A percentile compares a stretch with the other conserved stretches of the same genome.
phyloP scores from a whole-genome alignment of 2,329 filamentous ascomycete genomes.

The Gaeumannomyces tritici region DNA sequence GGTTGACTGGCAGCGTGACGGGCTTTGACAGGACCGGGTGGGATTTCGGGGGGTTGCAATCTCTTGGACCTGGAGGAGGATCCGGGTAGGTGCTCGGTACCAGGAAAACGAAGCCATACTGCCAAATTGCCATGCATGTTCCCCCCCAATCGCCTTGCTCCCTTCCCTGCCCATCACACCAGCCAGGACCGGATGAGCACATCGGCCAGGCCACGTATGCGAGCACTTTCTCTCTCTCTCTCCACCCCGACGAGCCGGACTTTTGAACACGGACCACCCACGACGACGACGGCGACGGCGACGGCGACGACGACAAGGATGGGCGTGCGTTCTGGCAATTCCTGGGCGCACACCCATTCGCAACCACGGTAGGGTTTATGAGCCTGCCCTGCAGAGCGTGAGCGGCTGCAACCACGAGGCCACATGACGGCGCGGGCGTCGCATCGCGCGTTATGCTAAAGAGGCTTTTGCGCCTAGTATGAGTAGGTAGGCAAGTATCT shows the following conservation, averaged over 20 bases:
- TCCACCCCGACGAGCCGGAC: too few species aligned
- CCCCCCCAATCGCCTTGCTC: too few species aligned
- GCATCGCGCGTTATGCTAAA: neutral
- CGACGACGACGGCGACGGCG: too few species aligned
- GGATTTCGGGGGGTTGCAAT: neutral
- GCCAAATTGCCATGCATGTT: neutral
- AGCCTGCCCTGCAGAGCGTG: neutral
- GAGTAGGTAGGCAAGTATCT: too few species aligned
- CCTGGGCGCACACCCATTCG: neutral
- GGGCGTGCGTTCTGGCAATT: neutral
- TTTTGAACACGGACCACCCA: too few species aligned
- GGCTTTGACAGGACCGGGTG: too few species aligned
- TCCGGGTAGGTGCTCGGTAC: neutral
- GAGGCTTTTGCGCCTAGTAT: too few species aligned
- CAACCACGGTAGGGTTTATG: neutral
- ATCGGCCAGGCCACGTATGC: too few species aligned
- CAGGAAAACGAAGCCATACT: neutral
- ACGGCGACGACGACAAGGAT: too few species aligned
- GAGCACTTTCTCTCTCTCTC: too few species aligned
- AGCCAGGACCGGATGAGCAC: too few species aligned
- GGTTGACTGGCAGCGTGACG: neutral
- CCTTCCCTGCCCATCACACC: too few species aligned
- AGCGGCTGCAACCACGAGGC: neutral
- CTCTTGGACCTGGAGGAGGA: neutral
- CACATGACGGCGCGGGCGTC: neutral